phyloP scores from a whole-genome alignment of 169 alveolate species.

The Babesia bigemina region DNA sequence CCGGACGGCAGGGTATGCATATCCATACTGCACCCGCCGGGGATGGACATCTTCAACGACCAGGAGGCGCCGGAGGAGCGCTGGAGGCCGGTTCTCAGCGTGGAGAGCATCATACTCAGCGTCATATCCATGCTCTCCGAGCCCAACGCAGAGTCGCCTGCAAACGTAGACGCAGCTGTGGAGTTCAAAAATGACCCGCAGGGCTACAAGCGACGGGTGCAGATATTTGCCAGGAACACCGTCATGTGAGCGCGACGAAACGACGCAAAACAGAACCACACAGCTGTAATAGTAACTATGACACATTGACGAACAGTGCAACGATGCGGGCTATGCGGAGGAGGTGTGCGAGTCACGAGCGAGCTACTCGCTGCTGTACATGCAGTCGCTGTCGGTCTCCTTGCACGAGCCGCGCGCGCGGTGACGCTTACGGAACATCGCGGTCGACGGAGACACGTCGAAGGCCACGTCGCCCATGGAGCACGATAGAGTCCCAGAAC shows the following conservation, averaged over 20 bases:
- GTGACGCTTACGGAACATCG: constrained; percentile 63
- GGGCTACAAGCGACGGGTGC: constrained; percentile 87
- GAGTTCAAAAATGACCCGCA: constrained; percentile 83
- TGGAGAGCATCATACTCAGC: constrained; percentile 92
- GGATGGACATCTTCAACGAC: constrained; percentile 91
- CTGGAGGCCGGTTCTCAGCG: constrained; percentile 98
- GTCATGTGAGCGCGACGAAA: background rate
- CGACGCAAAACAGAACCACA: background rate
- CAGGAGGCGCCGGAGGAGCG: constrained; percentile 97
- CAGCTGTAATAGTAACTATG: background rate
- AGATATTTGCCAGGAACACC: constrained; percentile 81
- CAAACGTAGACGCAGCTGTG: constrained; percentile 94
- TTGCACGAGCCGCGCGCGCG: constrained; percentile 24
- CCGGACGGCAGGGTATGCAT: constrained; percentile 97
- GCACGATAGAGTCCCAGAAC: constrained; percentile 31
- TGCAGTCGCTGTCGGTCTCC: constrained; percentile 29
- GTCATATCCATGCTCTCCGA: constrained; percentile 96
- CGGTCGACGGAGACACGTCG: constrained; percentile 65
- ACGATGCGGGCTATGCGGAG: no score
- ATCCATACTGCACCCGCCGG: constrained; percentile 96
- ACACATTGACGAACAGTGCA: background rate
- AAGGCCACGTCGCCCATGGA: constrained; percentile 64
- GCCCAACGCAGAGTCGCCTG: constrained; percentile 96
- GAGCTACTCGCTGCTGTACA: constrained; percentile 43
- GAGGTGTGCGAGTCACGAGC: no score